Conservation (phyloP, 1,139 yeast genomes). For the Geotrichum siamense region DNA sequence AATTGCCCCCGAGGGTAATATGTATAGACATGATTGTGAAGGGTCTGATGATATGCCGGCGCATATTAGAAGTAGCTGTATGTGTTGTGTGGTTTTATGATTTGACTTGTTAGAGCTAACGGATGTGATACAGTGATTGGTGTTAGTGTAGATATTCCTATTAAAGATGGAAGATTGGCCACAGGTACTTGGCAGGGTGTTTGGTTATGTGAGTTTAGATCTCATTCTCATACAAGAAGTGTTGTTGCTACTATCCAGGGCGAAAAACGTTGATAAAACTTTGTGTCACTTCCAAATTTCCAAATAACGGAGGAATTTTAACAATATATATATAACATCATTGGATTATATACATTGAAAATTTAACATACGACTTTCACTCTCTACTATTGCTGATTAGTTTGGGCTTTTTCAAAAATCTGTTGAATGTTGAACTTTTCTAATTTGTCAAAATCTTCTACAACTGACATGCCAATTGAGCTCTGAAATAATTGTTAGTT, state of each 20-base stretch:
- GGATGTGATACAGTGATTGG: slow-evolving; percentile 44
- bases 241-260: slow-evolving; percentile 74
- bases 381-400: too few species aligned
- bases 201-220: slow-evolving; percentile 66
- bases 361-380: too few species aligned
- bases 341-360: too few species aligned
- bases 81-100: slow-evolving; percentile 15
- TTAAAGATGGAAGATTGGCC: slow-evolving; percentile 56
- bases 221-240: slow-evolving; percentile 53
- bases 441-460: slow-evolving; percentile 50
- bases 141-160: slow-evolving; percentile 59
- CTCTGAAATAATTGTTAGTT: slow-evolving; percentile 17
- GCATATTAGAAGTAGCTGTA: slow-evolving; percentile 53
- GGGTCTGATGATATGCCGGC: slow-evolving; percentile 82
- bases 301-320: too few species aligned
- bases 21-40: slow-evolving; percentile 60
- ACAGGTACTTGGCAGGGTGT: slow-evolving; percentile 85
- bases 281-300: too few species aligned
- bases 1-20: slow-evolving; percentile 63
- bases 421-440: slow-evolving; percentile 58
- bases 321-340: too few species aligned
- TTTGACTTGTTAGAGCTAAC: background rate
- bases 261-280: slow-evolving; percentile 24
- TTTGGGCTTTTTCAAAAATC: slow-evolving; percentile 39
- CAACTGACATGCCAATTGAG: slow-evolving; percentile 41